Percentiles rank a stretch among this genome's conserved stretches.
Evolutionary conservation across 163 green algal genomes (phyloP).

Genomic region (Chloromonas sp.): DNA sequence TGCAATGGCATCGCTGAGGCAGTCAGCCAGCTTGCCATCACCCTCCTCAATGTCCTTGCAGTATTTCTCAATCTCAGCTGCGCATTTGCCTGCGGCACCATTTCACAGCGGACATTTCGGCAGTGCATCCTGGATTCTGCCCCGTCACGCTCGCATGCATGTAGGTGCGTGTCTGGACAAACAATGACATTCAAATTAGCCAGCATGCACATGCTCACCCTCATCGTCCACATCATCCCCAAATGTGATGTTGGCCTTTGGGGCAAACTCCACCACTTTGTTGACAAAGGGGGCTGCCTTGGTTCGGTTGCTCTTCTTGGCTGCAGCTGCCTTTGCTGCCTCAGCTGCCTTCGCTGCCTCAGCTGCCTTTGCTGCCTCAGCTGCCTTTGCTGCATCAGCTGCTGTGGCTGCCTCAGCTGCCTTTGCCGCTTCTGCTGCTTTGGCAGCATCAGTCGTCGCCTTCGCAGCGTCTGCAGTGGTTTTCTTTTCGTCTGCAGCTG

Average conservation of each 20-base stretch:
- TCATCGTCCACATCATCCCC: slow-evolving; percentile 38
- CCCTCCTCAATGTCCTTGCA: slow-evolving; percentile 13
- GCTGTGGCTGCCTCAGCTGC: slow-evolving; percentile 2
- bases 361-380: slow-evolving; percentile 10
- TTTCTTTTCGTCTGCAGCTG: not conserved
- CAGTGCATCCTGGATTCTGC: too few species aligned
- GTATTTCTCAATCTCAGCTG: slow-evolving; percentile 8
- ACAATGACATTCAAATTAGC: too few species aligned
- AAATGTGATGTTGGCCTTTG: slow-evolving; percentile 26
- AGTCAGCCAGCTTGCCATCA: slow-evolving; percentile 16
- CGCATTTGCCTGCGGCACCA: slow-evolving; percentile 15
- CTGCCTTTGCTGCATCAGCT: slow-evolving; percentile 11
- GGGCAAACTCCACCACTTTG: slow-evolving; percentile 29
- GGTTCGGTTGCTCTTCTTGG: slow-evolving; percentile 10
- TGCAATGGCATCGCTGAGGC: slow-evolving; percentile 23
- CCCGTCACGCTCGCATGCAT: too few species aligned
- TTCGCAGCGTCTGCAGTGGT: not conserved
- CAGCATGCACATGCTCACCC: slow-evolving; percentile 6
- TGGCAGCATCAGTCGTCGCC: not conserved
- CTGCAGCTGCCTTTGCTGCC: not conserved
- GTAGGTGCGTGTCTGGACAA: too few species aligned
- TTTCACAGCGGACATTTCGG: not conserved
- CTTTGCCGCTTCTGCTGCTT: not conserved
- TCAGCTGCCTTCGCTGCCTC: not conserved
- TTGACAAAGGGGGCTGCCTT: slow-evolving; percentile 17